Evolutionary conservation across 2,329 filamentous ascomycete genomes (phyloP), one percentile per base, ranked within the genome.

Genomic region (Periconia macrospinosa): DNA sequence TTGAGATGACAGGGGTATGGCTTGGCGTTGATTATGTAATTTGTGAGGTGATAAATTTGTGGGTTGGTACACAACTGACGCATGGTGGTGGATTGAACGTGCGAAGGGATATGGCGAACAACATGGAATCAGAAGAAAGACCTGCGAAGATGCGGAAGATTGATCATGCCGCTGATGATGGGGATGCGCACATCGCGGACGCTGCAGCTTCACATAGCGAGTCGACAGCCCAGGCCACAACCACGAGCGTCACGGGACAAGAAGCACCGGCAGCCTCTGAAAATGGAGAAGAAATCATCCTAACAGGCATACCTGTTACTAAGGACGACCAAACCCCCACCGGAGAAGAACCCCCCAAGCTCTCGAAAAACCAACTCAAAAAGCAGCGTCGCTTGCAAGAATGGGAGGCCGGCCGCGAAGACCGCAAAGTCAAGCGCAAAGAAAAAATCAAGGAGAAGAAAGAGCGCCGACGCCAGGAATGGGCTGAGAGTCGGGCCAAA

Each of bases 301-400:
- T 27, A 3, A 27, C 23, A 27, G 42, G 41, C 41, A 2, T n/a
- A 20, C 2, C 14, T 27, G 13, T 18, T 18, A 23, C n/a, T 18
- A 17, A 40, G 3, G 35, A 15, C 19, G 27, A 44, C 19, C 11
- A 44, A 44, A 10, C 17, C n/a, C n/a, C n/a, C 20, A 33, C 30
- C 5, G 33, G 7, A 13, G 43, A 51, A 23, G 48, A 52, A 20
- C 60, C 55, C 19, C 62, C 66, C 23, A 71, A 69, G 37, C 61
- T 97, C 48, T 96, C 93, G 17, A 97, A 97, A 68, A 95, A 88
- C 66, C 89, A 93, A 63, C 78, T 88, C 55, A 96, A 96, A 75
- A 93, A 91, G 68, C 78, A 91, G 49, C 85, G 83, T 56, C 86
- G 86, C 51, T 81, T 85, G 58, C 81, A 90, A 68, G 79, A 84